Percentiles rank a stretch among this genome's conserved stretches.
Conservation (phyloP, 2,329 filamentous ascomycete genomes). For the Pseudophaeomoniella oleicola region DNA sequence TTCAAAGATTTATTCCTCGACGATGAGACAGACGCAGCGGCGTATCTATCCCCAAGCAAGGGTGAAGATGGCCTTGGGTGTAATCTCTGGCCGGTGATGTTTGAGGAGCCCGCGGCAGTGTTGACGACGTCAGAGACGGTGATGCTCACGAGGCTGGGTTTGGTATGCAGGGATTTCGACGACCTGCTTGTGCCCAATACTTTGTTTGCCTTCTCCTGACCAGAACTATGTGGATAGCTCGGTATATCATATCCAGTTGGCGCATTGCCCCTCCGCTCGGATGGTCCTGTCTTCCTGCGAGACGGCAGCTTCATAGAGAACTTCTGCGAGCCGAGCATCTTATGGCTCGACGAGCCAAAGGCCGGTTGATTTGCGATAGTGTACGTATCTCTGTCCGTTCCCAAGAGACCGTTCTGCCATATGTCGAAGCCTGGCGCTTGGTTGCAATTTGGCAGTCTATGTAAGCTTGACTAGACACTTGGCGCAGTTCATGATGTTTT, state of each 20-base stretch:
- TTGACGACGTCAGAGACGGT: conserved; percentile 18
- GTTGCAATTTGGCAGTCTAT: too few species aligned
- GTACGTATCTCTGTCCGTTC: too few species aligned
- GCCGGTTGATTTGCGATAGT: too few species aligned
- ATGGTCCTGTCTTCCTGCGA: not conserved
- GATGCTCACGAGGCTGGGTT: conserved; percentile 26
- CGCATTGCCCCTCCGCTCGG: not conserved
- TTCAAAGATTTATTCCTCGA: conserved; percentile 21
- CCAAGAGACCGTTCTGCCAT: too few species aligned
- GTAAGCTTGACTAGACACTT: too few species aligned
- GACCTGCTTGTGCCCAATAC: not conserved
- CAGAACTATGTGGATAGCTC: not conserved
- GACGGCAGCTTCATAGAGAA: not conserved
- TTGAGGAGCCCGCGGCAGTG: conserved; percentile 11
- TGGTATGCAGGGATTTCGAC: conserved; percentile 4
- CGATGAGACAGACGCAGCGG: conserved; percentile 13
- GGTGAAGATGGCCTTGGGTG: conserved; percentile 31
- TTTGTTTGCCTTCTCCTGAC: not conserved
- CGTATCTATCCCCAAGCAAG: conserved; percentile 24
- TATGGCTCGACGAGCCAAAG: too few species aligned
- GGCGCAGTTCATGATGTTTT: too few species aligned
- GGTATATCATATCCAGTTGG: not conserved
- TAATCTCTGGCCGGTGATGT: conserved; percentile 13
- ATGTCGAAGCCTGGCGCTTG: too few species aligned
- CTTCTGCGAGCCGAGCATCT: not conserved